These are phyloP conservation scores for Sugiyamaella pinicola DNA, from an alignment of 1,139 yeast genomes.

Conservation along the genomic window DNA sequence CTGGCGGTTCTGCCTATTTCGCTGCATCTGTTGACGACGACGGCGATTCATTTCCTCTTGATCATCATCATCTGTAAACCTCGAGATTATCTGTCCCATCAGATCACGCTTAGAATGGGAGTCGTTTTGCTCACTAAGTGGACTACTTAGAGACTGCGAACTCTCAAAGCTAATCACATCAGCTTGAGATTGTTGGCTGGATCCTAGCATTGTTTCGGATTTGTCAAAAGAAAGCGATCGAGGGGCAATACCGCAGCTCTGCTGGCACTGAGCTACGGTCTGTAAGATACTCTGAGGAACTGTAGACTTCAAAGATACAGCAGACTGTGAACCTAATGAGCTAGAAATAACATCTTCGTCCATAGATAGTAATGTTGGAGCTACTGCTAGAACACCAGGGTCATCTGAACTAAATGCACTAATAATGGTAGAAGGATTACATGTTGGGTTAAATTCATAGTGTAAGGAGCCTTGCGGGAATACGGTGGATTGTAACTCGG, in stretches of 20 bases:
- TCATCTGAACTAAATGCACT: constrained; percentile 28
- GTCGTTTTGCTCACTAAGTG: neutral
- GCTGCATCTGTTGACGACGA: constrained; percentile 10
- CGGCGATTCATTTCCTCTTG: constrained; percentile 3
- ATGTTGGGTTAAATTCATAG: constrained; percentile 29
- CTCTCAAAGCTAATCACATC: neutral
- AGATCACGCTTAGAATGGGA: constrained; percentile 5
- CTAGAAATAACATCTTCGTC: constrained; percentile 3
- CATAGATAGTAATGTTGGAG: constrained; percentile 13
- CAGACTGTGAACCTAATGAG: constrained; percentile 6
- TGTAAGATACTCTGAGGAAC: constrained; percentile 11
- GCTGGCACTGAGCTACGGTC: constrained; percentile 8
- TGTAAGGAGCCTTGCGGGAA: constrained; percentile 30
- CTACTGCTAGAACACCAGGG: constrained; percentile 27
- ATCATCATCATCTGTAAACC: constrained; percentile 16
- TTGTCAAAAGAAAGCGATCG: neutral
- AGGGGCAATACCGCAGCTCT: neutral
- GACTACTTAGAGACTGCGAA: neutral
- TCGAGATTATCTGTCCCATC: constrained; percentile 12
- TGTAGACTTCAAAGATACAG: neutral
- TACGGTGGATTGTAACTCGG: constrained; percentile 24
- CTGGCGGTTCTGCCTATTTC: constrained; percentile 5
- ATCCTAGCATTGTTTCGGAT: neutral
- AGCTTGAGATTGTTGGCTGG: neutral
- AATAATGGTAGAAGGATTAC: constrained; percentile 24